These are phyloP conservation scores for Cryomyces minteri DNA, from an alignment of 495 filamentous ascomycete genomes.

Conservation along the genomic window DNA sequence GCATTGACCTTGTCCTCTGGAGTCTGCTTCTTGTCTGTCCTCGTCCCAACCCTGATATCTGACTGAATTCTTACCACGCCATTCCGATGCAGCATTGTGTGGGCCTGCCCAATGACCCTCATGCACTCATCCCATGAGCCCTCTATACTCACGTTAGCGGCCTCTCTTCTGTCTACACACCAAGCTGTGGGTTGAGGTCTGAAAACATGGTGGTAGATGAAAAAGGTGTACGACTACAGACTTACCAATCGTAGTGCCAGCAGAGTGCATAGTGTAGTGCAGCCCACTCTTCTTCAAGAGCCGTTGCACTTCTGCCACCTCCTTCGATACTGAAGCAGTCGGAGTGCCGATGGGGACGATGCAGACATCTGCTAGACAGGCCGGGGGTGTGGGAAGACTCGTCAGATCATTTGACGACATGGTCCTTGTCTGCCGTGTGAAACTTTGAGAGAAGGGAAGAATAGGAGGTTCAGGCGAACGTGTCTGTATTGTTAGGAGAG, in stretches of 20 bases:
- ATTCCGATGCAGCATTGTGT: slow-evolving; percentile 62
- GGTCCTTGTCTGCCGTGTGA: neutral
- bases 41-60: slow-evolving; percentile 72
- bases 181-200: too few species aligned
- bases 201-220: too few species aligned
- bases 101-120: slow-evolving; percentile 75
- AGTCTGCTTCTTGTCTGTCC: slow-evolving; percentile 51
- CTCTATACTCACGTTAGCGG: slow-evolving; percentile 30
- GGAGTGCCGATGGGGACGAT: slow-evolving; percentile 50
- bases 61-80: slow-evolving; percentile 74
- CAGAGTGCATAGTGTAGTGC: slow-evolving; percentile 75
- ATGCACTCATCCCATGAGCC: slow-evolving; percentile 85
- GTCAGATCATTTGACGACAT: neutral
- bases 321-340: slow-evolving; percentile 62
- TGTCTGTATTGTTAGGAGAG: too few species aligned
- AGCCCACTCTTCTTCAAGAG: slow-evolving; percentile 63
- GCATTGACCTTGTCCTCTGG: slow-evolving; percentile 49
- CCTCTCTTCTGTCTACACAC: too few species aligned
- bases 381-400: slow-evolving; percentile 15
- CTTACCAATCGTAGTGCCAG: slow-evolving; percentile 47
- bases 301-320: slow-evolving; percentile 81
- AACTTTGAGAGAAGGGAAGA: too few species aligned
- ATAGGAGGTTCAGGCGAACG: too few species aligned
- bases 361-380: slow-evolving; percentile 23
- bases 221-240: too few species aligned